Base-by-base conservation (phyloP, 306 rosid species). In the Cucumis melo region DNA sequence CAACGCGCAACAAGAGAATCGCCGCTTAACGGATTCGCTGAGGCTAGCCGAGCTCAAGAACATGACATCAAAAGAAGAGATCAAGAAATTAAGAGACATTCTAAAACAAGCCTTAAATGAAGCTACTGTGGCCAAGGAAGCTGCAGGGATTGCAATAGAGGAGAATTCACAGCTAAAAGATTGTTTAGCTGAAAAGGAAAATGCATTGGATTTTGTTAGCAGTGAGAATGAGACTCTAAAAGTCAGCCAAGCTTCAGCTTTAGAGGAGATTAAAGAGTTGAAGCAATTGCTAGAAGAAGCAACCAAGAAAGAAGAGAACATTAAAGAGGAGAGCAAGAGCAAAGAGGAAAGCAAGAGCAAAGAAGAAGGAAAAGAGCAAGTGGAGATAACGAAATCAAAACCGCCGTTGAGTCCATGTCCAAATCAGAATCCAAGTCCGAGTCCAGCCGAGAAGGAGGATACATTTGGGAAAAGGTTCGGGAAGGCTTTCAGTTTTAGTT, bases 81-180 rank as follows among this genome's bases (percentile, higher is more conserved):
- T 84, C 59, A 87, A 83, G 8, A 91, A 90, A 81, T 6, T 94
- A 46, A 85, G 98, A 0, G 98, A 94, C 76, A 91, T 94, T 76
- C 88, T 94, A 5, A 94, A 94, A 75, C 98, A 94, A 50, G 98
- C 97, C 0, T 66, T 94, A 75, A 94, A 82, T 60, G 98, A 94
- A 84, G 80, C 98, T 32, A 91, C 87, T 67, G 87, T 80, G 11
- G 97, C 98, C 3, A 91, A 88, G 82, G 97, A 87, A 81, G 96
- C 93, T 1, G 83, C 95, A 0, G 93, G 76, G 27, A 91, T 94
- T 48, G 97, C 98, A 17, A 86, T 60, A 71, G 88, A 79, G 0
- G 97, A 91, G 78, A 91, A 87, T 81, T 83, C 89, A 55, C 85
- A 84, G 64, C 82, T 94, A 1, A 86, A 89, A 39, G 97, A 91